Evolutionary conservation across 108 stramenopile genomes (phyloP), one percentile per base, ranked within the genome.

Genomic region (Nitzschia palea): DNA sequence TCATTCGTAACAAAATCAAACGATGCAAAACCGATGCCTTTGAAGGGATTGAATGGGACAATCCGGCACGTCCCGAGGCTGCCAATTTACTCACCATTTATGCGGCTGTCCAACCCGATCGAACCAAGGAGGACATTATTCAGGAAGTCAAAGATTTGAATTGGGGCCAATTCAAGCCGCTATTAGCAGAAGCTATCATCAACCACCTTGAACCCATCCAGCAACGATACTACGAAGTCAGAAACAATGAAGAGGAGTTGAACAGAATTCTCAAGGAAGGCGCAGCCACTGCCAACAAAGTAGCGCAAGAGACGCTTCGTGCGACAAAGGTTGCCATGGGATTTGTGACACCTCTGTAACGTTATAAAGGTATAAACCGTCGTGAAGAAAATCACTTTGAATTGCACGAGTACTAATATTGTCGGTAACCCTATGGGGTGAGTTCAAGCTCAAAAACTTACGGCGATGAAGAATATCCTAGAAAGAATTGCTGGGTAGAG

Each of bases 71-170:
- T 65, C 98, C 99, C 5, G 99, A 99, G 68, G 87, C 95, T 6
- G 96, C 95, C 20, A 99, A 99, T 65, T 70, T 99, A 15, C 76
- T 99, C 20, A 96, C 91, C 57, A 98, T 99, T 62, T 98, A 95
- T 68, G 67, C 84, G 31, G 96, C 94, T 4, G 92, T 96, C 6
- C 90, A 93, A 65, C 89, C 91, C 26, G 86, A 74, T 36, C 74
- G 89, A 27, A 82, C 75, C 18, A 71, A 78, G 45, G 94, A 95
- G 52, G 95, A 86, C 28, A 84, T 98, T 45, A 30, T 84, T 8
- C 83, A 73, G 2, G 95, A 96, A 65, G 97, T 98, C 18, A 65
- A 62, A 18, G 87, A 89, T 42, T 82, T 97, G 94, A 80, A 71
- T 42, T 98, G 98, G 97, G 96, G 96, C 1, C 73, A 86, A 42